These are phyloP conservation scores for Lepidium africanum DNA, from an alignment of 345 rosid genomes.

Conservation along the genomic window DNA sequence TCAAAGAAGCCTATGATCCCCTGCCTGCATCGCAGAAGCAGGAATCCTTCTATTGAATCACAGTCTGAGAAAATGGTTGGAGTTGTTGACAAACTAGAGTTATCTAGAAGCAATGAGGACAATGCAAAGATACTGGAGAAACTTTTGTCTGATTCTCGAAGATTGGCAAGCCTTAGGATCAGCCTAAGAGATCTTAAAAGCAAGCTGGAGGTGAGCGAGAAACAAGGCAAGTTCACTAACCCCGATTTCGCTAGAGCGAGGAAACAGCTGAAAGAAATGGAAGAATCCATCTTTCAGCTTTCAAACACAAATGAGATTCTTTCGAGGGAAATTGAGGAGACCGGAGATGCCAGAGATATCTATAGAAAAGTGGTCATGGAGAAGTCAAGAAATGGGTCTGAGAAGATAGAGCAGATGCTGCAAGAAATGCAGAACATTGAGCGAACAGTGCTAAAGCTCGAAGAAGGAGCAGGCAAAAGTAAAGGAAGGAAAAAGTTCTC, in stretches of 20 bases:
- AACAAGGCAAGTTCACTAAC: constrained; percentile 44
- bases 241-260: constrained; percentile 51
- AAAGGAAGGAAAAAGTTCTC: constrained; percentile 42
- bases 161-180: constrained; percentile 49
- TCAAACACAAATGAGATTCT: constrained; percentile 46
- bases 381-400: constrained; percentile 54
- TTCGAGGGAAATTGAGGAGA: constrained; percentile 41
- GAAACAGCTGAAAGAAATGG: constrained; percentile 56
- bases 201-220: constrained; percentile 54
- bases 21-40: constrained; percentile 23
- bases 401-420: constrained; percentile 68
- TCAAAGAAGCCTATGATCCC: constrained; percentile 21
- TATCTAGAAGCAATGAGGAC: constrained; percentile 39
- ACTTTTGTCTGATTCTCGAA: constrained; percentile 63
- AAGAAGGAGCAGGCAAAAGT: constrained; percentile 51
- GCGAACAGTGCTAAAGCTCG: constrained; percentile 56
- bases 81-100: constrained; percentile 62
- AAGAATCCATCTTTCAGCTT: constrained; percentile 55
- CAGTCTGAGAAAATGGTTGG: constrained; percentile 63
- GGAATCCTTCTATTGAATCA: constrained; percentile 35
- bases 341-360: constrained; percentile 35
- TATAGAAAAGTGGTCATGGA: constrained; percentile 43
- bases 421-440: constrained; percentile 72
- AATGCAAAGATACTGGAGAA: constrained; percentile 60
- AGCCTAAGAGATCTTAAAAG: constrained; percentile 56